Conservation (phyloP, 805 yeast genomes). For the Candida nemodendra region DNA sequence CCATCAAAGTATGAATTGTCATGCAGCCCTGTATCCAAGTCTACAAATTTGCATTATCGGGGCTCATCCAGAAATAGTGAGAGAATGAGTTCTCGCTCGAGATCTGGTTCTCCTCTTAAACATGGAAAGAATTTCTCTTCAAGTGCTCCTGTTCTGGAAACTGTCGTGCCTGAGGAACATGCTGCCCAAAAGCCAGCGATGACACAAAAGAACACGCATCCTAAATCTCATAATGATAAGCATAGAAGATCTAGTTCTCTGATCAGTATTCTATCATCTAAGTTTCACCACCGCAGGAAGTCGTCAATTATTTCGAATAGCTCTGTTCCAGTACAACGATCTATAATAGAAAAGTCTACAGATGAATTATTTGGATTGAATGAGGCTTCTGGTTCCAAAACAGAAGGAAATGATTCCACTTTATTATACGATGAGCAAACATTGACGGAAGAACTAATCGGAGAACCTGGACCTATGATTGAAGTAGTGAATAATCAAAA, state of each 20-base stretch:
- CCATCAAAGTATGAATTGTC: slow-evolving; percentile 6
- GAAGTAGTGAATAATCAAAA: slow-evolving; percentile 10
- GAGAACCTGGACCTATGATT: slow-evolving; percentile 37
- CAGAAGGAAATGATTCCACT: slow-evolving; percentile 22
- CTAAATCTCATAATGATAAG: slow-evolving; percentile 9
- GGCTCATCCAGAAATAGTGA: slow-evolving; percentile 2
- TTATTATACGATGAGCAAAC: slow-evolving; percentile 28
- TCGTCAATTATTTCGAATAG: slow-evolving; percentile 23
- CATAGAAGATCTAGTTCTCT: slow-evolving; percentile 27
- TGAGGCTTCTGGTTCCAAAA: slow-evolving; percentile 2
- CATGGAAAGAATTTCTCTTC: slow-evolving; percentile 1
- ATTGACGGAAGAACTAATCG: slow-evolving; percentile 27
- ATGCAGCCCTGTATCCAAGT: slow-evolving; percentile 1
- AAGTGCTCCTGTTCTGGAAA: neutral
- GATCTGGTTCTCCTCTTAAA: slow-evolving; percentile 14
- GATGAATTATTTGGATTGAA: slow-evolving; percentile 27
- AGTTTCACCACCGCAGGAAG: slow-evolving; percentile 27
- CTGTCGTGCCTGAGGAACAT: slow-evolving; percentile 2
- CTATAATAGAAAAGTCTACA: slow-evolving; percentile 28
- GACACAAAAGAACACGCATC: neutral
- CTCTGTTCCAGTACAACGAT: slow-evolving; percentile 16
- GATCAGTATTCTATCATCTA: slow-evolving; percentile 26
- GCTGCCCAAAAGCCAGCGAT: neutral
- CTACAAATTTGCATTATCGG: neutral
- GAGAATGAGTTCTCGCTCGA: slow-evolving; percentile 2